phyloP scores from a whole-genome alignment of 148 eudicot genomes.

The Tetragonia tetragonoides region DNA sequence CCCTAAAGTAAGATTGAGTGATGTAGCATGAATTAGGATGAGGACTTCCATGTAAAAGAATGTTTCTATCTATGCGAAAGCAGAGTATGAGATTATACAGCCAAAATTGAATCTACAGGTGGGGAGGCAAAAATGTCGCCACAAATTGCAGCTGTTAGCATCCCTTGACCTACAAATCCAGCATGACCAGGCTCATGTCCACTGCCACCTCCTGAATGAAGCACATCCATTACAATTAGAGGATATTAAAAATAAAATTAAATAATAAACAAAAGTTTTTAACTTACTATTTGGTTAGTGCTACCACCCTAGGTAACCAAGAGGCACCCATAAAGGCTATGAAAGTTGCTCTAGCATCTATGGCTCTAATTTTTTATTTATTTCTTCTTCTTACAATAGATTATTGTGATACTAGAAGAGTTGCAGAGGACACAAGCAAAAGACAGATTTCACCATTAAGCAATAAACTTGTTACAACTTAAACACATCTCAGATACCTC shows the following conservation, averaged over 20 bases:
- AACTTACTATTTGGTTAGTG: not conserved
- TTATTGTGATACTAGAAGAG: not conserved
- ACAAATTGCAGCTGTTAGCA: slow-evolving; percentile 97
- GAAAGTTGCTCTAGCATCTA: not conserved
- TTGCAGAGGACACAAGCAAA: not conserved
- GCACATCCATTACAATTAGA: not conserved
- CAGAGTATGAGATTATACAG: slow-evolving; percentile 45
- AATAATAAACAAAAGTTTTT: not conserved
- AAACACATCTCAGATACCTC: not conserved
- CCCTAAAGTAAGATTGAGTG: slow-evolving; percentile 46
- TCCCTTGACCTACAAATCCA: slow-evolving; percentile 96
- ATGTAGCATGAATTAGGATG: not conserved
- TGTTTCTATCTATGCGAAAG: not conserved
- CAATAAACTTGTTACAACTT: too few species aligned
- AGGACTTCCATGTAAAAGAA: not conserved
- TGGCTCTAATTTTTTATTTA: not conserved
- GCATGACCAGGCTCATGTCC: slow-evolving; percentile 99
- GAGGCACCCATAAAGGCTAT: not conserved
- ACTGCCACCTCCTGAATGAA: slow-evolving; percentile 86
- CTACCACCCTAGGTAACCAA: not conserved
- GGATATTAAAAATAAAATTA: not conserved
- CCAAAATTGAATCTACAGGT: slow-evolving; percentile 79
- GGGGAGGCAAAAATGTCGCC: slow-evolving; percentile 99
- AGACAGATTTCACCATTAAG: too few species aligned
- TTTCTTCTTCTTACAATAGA: too few species aligned